A percentile compares a stretch with the other conserved stretches of the same genome.
Conservation (phyloP, 306 rosid genomes). For the Citrullus amarus region DNA sequence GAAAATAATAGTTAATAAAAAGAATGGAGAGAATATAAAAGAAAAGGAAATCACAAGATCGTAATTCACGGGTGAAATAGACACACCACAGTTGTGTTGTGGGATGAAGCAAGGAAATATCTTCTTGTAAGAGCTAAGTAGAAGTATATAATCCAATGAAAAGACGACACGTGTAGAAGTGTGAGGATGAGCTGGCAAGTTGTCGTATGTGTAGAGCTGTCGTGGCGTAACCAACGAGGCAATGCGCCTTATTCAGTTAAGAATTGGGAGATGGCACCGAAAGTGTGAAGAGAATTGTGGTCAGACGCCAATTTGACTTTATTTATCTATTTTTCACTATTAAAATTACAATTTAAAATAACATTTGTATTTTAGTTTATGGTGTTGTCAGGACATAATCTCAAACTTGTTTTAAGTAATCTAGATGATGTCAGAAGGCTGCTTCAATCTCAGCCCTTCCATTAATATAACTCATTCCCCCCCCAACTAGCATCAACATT, state of each 20-base stretch:
- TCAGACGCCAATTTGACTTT: not conserved
- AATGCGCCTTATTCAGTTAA: not conserved
- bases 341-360: not conserved
- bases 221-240: not conserved
- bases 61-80: not conserved
- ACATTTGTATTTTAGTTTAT: not conserved
- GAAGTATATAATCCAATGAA: not conserved
- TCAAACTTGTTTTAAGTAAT: not conserved
- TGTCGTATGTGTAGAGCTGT: not conserved
- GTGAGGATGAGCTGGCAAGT: not conserved
- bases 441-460: not conserved
- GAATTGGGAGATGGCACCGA: not conserved
- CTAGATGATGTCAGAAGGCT: not conserved
- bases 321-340: not conserved
- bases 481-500: not conserved
- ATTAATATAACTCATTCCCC: not conserved
- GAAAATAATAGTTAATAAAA: no score
- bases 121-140: not conserved
- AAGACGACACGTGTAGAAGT: not conserved
- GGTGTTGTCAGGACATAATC: not conserved
- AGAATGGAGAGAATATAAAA: no score
- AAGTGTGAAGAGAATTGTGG: not conserved
- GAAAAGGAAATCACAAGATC: no score
- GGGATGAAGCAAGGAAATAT: not conserved
- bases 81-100: not conserved